Evolutionary conservation across 768 basidiomycete genomes (phyloP), one percentile per base, ranked within the genome.

Genomic region (Tephrocybe sp.): DNA sequence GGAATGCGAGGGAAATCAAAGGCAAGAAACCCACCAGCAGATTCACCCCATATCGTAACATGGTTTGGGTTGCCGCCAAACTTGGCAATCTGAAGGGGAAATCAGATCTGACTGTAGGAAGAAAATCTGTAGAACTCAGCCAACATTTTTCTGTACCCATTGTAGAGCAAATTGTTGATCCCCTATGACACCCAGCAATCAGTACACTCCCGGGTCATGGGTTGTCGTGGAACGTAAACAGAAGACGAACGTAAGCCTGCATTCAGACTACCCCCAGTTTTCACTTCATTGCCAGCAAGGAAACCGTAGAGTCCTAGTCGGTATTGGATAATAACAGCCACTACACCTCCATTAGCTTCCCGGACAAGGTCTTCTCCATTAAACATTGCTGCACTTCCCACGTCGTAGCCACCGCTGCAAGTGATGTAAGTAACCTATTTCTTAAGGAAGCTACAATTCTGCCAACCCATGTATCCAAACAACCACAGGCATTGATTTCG

Each of bases 291-390:
- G 0, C 78, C 76, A 18, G 78, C 49, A 26, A 80, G 58, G 58
- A 79, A 80, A 5, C 77, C 77, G 52, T 72, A 75, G 2, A 74
- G 47, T 1, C 76, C 76, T 4, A 77, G 52, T 12, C 75, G 66
- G 45, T 76, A 77, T 51, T 77, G 75, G 9, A 74, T 67, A 22
- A 70, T 47, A 11, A 76, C 73, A 2, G 64, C 66, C 0, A 76
- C 62, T 2, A 70, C 64, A 2, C 63, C 64, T 16, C 69, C 64
- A 12, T 63, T 63, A 22, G 71, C 63, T 52, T 68, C 65, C 3
- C 58, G 52, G 19, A 75, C 60, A n/a, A 75, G 56, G 44, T 72
- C 70, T 27, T 67, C 63, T 16, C 72, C 72, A 37, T 63, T 53
- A 48, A 54, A 69, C 1, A 16, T 5, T 3, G 62, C 57, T 2